Evolutionary conservation across 139 green algal species (phyloP), one percentile per base, ranked within the genome.

Genomic region (Haematococcus sp.): DNA sequence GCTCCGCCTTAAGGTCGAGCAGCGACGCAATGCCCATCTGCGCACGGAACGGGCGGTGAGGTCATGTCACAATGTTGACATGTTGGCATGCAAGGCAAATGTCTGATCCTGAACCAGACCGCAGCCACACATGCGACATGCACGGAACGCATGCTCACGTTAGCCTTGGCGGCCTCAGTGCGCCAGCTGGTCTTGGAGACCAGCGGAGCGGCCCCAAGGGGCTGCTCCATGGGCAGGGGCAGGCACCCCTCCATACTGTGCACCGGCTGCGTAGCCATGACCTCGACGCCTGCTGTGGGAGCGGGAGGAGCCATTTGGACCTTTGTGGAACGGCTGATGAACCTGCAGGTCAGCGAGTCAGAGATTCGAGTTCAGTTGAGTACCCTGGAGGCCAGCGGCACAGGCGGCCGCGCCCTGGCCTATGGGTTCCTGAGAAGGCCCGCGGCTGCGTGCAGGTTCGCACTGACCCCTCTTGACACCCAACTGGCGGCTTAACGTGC

Each of bases 1-100:
- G 46, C 49, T 78, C 71, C 1, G 52, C 61, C 78, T 83, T 83
- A 35, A 61, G 64, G 32, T 83, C 78, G 33, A 79, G 73, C 34
- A 69, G 20, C 20, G 46, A 63, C 16, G 34, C 51, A 30, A 74
- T 17, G 23, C 60, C 71, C 43, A 70, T 55, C 59, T 71, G 71
- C 59, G 52, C 20, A 60, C 5, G 52, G 20, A n/a, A 60, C 5
- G 13, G 13, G 44, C 16, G 44, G 13, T 22, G 44, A 22, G 15
- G 44, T 15, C 11, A 54, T 54, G 44, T 22, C 13, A 11, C 11
- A 11, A 15, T 54, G 13, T 22, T 54, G 13, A 11, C 44, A 11
- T 11, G 15, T 22, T 54, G 13, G 44, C 15, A 11, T 11, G 13
- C 13, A 15, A 54, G 44, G 44, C 11, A 15, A 11, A 11, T 54